Percentiles rank a stretch among this genome's conserved stretches.
phyloP scores from a whole-genome alignment of 2,329 filamentous ascomycete genomes.

The Dactylellina cionopaga region DNA sequence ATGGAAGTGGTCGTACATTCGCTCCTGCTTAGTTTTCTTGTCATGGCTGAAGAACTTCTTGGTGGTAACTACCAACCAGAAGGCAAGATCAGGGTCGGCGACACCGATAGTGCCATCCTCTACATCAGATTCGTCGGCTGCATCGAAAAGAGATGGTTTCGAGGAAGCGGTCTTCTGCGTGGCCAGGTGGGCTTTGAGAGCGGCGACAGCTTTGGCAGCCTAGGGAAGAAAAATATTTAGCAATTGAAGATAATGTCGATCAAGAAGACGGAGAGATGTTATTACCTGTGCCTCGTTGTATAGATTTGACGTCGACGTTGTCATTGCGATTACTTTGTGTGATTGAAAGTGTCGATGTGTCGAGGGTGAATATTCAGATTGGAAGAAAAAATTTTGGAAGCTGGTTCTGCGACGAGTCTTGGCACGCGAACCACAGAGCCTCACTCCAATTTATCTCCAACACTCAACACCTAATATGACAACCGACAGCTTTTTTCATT shows the following conservation, averaged over 20 bases:
- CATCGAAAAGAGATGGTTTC: conserved; percentile 39
- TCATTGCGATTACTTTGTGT: conserved; percentile 24
- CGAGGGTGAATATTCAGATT: not conserved
- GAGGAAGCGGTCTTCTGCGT: conserved; percentile 29
- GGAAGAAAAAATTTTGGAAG: conserved; percentile 39
- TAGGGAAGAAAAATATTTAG: conserved; percentile 16
- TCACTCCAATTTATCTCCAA: not conserved
- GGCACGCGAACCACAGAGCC: conserved; percentile 25
- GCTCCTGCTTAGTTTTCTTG: conserved; percentile 47
- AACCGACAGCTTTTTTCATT: too few species aligned
- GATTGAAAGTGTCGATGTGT: conserved; percentile 24
- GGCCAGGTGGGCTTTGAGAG: conserved; percentile 41
- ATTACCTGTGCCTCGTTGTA: conserved; percentile 44
- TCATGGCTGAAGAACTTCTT: conserved; percentile 55
- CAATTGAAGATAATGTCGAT: conserved; percentile 11
- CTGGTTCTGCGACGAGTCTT: conserved; percentile 46
- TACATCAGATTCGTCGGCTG: conserved; percentile 50
- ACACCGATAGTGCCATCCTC: conserved; percentile 53
- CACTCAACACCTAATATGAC: too few species aligned
- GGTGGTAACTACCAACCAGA: conserved; percentile 56
- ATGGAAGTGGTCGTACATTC: conserved; percentile 25
- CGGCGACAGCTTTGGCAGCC: conserved; percentile 45
- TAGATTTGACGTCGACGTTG: conserved; percentile 24
- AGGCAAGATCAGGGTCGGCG: conserved; percentile 50
- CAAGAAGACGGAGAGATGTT: not conserved